Evolutionary conservation across 2,329 filamentous ascomycete genomes (phyloP).

Genomic region (Geosmithia morbida): DNA sequence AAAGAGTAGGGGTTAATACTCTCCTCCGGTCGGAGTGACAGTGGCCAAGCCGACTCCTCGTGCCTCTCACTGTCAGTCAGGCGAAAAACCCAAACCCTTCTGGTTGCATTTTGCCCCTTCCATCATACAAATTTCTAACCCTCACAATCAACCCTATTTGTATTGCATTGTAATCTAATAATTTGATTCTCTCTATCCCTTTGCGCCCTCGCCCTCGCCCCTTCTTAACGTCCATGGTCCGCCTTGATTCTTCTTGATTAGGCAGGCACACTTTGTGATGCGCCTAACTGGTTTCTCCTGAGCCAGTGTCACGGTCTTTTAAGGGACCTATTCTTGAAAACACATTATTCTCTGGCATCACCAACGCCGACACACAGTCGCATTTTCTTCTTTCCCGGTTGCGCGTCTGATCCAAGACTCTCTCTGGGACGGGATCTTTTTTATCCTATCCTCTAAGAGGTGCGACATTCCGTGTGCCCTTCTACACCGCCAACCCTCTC

Average conservation of each 20-base stretch:
- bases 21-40: neutral
- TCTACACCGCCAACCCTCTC: neutral
- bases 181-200: neutral
- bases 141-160: neutral
- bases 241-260: neutral
- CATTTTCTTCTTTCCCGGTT: neutral
- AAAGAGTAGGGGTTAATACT: neutral
- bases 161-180: neutral
- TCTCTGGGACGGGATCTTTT: neutral
- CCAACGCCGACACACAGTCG: neutral
- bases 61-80: neutral
- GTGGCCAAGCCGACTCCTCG: neutral
- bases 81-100: neutral
- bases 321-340: neutral
- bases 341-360: neutral
- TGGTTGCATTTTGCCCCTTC: neutral
- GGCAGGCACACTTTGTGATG: conserved; percentile 1
- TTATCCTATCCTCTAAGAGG: neutral
- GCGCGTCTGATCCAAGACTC: neutral
- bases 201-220: too few relatives aligned
- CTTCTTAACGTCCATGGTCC: neutral
- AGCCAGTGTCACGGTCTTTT: neutral
- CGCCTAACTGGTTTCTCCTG: neutral
- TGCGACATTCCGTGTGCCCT: neutral
- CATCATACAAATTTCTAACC: neutral